A percentile compares a stretch with the other conserved stretches of the same genome.
Evolutionary conservation across 2,329 filamentous ascomycete species (phyloP).

Genomic region (Fusarium pilosicola): DNA sequence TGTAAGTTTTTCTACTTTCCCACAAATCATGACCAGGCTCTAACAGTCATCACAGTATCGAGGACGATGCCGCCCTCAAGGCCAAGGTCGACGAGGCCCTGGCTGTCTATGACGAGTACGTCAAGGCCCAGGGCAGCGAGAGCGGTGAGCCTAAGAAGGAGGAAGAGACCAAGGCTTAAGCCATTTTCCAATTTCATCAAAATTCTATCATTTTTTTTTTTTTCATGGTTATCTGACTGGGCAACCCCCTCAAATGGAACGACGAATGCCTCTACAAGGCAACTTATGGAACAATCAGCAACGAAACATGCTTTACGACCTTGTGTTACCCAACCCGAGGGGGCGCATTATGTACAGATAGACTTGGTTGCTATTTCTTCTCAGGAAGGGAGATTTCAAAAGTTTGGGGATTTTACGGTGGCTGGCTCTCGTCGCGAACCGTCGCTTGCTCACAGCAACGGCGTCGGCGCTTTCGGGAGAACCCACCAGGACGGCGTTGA

Average conservation of each 20-base stretch:
- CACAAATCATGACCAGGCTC: conserved; percentile 31
- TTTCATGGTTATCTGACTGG: conserved; percentile 46
- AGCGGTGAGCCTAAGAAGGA: conserved; percentile 61
- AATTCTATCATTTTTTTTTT: conserved; percentile 44
- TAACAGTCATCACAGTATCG: conserved; percentile 69
- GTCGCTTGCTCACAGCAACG: conserved; percentile 34
- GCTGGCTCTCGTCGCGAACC: conserved; percentile 40
- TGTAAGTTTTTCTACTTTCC: conserved; percentile 72
- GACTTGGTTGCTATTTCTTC: conserved; percentile 54
- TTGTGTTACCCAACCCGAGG: conserved; percentile 38
- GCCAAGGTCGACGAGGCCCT: conserved; percentile 98
- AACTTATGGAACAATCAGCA: conserved; percentile 42
- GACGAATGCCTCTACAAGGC: conserved; percentile 37
- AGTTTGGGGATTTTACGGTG: conserved; percentile 47
- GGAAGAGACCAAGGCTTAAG: conserved; percentile 56
- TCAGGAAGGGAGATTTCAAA: conserved; percentile 51
- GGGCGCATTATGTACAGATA: conserved; percentile 54
- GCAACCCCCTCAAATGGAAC: conserved; percentile 41
- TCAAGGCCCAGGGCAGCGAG: conserved; percentile 78
- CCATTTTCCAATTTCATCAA: conserved; percentile 8
- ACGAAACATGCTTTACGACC: conserved; percentile 45
- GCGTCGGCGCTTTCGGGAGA: conserved; percentile 39
- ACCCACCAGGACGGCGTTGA: conserved; percentile 54
- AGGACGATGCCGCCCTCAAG: conserved; percentile 88
- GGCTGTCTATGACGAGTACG: conserved; percentile 97